phyloP scores from a whole-genome alignment of 495 filamentous ascomycete species.

The Penicillium paradoxum region DNA sequence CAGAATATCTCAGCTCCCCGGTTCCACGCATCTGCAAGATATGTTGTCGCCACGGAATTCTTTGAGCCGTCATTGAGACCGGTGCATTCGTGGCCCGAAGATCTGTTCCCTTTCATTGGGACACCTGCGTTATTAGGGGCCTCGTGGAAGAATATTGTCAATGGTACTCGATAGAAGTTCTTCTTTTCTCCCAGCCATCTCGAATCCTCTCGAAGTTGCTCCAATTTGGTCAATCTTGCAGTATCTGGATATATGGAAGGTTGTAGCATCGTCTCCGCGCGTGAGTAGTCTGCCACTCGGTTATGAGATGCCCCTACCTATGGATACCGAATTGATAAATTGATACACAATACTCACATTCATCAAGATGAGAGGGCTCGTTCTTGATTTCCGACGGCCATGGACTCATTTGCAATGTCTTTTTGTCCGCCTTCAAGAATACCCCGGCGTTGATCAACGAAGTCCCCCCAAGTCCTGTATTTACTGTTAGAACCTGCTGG shows the following conservation, averaged over 20 bases:
- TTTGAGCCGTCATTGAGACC: conserved; percentile 67
- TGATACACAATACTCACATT: too few species aligned
- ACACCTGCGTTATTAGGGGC: conserved; percentile 59
- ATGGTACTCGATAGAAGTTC: conserved; percentile 52
- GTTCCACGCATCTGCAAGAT: conserved; percentile 69
- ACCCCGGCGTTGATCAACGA: too few species aligned
- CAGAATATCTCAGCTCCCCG: conserved; percentile 73
- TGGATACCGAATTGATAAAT: too few species aligned
- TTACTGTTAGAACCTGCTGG: too few species aligned
- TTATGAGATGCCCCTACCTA: too few species aligned
- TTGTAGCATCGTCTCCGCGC: conserved; percentile 53
- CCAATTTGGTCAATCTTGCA: conserved; percentile 51
- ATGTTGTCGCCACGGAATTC: conserved; percentile 59
- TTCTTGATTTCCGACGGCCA: too few species aligned
- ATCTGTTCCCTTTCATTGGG: conserved; percentile 52
- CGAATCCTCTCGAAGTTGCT: conserved; percentile 54
- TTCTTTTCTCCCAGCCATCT: conserved; percentile 42
- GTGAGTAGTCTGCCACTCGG: conserved; percentile 39
- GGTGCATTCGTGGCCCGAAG: conserved; percentile 58
- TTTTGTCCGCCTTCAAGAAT: too few species aligned
- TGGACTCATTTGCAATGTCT: too few species aligned
- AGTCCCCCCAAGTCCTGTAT: too few species aligned
- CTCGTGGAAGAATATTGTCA: conserved; percentile 57
- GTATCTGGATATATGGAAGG: conserved; percentile 55
- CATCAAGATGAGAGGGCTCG: too few species aligned